These are phyloP conservation scores for Oleoguttula mirabilis DNA, from an alignment of 495 filamentous ascomycete species.

Conservation along the genomic window DNA sequence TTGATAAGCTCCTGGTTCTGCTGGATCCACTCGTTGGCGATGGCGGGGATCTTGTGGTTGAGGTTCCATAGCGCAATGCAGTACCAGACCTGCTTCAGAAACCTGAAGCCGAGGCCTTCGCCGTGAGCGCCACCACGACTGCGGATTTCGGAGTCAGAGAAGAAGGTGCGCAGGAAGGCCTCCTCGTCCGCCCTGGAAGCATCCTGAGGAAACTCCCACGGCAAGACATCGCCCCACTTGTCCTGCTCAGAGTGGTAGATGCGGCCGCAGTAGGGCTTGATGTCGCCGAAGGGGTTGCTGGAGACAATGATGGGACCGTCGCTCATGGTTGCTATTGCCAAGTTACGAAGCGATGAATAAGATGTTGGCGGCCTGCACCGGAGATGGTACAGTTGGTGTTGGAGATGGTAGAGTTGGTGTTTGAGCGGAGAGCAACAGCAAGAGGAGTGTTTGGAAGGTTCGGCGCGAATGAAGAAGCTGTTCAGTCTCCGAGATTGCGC, in stretches of 20 bases:
- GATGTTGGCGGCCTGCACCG: no score
- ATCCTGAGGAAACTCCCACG: conserved; percentile 14
- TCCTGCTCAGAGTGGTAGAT: conserved; percentile 9
- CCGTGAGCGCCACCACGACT: conserved; percentile 12
- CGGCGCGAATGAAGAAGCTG: no score
- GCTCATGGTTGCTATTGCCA: background rate
- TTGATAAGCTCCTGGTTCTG: conserved; percentile 1
- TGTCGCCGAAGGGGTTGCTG: conserved; percentile 15
- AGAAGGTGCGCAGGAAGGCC: conserved; percentile 8
- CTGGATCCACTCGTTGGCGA: conserved; percentile 6
- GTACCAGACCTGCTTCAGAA: conserved; percentile 18
- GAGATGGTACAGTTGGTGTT: no score
- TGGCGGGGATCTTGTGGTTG: conserved; percentile 2
- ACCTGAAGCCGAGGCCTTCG: conserved; percentile 6
- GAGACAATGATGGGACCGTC: conserved; percentile 11
- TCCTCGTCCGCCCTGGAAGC: conserved; percentile 11
- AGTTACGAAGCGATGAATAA: no score
- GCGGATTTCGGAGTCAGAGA: conserved; percentile 11
- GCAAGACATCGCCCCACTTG: conserved; percentile 11
- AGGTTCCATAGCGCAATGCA: conserved; percentile 12
- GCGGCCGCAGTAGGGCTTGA: conserved; percentile 11
- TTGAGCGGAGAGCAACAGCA: no score
- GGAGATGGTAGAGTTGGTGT: no score
- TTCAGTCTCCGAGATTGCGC: no score
- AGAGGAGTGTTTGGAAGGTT: no score